A percentile compares a stretch with the other conserved stretches of the same genome.
Evolutionary conservation across 257 asterid genomes (phyloP).

Genomic region (Scutellaria galericulata): DNA sequence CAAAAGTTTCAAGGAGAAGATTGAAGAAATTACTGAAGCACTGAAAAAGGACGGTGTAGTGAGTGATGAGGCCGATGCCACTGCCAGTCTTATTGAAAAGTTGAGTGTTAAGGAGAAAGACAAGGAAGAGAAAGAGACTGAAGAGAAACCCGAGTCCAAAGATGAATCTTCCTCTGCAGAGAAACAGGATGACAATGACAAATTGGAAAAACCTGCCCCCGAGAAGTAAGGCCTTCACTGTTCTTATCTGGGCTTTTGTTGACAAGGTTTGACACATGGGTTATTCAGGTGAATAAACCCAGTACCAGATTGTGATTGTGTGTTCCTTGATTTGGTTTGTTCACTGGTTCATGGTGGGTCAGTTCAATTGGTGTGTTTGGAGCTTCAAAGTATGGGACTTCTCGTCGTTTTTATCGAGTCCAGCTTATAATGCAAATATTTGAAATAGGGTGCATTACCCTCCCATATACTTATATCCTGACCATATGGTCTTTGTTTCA

Average conservation of each 20-base stretch:
- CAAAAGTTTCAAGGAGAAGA: conserved; percentile 67
- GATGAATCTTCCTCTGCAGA: conserved; percentile 45
- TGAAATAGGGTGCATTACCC: conserved; percentile 43
- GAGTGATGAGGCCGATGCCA: conserved; percentile 58
- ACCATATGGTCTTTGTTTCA: conserved; percentile 13
- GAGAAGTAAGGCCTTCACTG: conserved; percentile 43
- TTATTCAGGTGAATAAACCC: conserved; percentile 41
- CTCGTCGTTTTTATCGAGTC: conserved; percentile 16
- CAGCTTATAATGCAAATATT: conserved; percentile 31
- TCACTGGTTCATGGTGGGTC: conserved; percentile 30
- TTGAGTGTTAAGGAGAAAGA: conserved; percentile 57
- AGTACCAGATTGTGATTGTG: conserved; percentile 21
- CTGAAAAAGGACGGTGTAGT: conserved; percentile 42
- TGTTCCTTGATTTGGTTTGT: conserved; percentile 32
- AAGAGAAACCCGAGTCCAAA: conserved; percentile 52
- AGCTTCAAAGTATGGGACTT: conserved; percentile 22
- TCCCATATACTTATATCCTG: conserved; percentile 13
- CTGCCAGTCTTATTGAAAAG: conserved; percentile 64
- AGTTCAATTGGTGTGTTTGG: conserved; percentile 32
- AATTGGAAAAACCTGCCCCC: conserved; percentile 40
- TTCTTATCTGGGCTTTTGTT: conserved; percentile 39
- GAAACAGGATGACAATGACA: conserved; percentile 42
- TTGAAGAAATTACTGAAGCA: conserved; percentile 67
- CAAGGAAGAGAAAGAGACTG: conserved; percentile 47
- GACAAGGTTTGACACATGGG: conserved; percentile 43